Evolutionary conservation across 78 protist genomes (phyloP).

Genomic region (Bigelowiella natans): DNA sequence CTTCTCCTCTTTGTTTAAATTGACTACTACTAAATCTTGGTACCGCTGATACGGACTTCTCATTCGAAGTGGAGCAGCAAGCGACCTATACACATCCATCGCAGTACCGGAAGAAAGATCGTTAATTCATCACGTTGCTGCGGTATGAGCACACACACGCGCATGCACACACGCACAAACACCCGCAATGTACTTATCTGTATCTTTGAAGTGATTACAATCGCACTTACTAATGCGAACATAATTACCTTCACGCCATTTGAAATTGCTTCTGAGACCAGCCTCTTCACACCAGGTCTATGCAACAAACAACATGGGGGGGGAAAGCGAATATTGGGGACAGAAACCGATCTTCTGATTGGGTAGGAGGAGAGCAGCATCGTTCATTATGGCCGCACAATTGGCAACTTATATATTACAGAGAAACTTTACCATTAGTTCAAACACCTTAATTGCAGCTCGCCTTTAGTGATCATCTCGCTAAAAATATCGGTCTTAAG

Average conservation of each 20-base stretch:
- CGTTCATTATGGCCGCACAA: too few relatives aligned
- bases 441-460: not conserved
- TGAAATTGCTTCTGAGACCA: not conserved
- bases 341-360: too few relatives aligned
- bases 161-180: not conserved
- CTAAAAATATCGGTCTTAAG: not conserved
- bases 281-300: not conserved
- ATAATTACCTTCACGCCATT: not conserved
- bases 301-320: too few relatives aligned
- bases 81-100: not conserved
- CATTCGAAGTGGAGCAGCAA: not conserved
- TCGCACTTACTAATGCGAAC: too few relatives aligned
- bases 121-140: too few relatives aligned
- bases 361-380: too few relatives aligned
- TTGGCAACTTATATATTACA: not conserved
- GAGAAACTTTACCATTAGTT: not conserved
- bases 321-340: too few relatives aligned
- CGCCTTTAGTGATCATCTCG: not conserved
- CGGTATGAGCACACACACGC: too few relatives aligned
- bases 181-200: not conserved
- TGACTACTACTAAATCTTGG: too few relatives aligned
- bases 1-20: too few relatives aligned
- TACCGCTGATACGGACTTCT: not conserved
- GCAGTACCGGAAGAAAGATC: not conserved
- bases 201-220: too few relatives aligned